Base-by-base conservation (phyloP, 2,329 filamentous ascomycete genomes). In the Aspergillus awamori region DNA sequence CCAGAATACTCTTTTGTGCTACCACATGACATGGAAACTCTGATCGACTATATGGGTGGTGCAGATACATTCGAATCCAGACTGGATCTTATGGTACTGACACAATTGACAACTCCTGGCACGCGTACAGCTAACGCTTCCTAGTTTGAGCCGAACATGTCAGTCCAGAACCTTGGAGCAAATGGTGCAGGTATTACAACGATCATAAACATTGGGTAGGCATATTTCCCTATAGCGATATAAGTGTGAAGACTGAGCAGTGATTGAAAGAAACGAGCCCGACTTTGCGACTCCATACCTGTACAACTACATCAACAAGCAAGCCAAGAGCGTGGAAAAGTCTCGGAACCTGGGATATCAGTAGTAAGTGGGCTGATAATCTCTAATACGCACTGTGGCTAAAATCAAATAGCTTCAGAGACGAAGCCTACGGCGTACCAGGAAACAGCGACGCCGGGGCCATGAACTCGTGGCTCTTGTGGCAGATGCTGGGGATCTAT, bases 371-470 rank as follows among this genome's bases (percentile, higher is more conserved):
- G 0, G 8, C 4, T 15, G 13, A 20, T 36, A 13, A 5, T 2
- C 11, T 26, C 15, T 17, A 13, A 1, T 17, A 15, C 7, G 17
- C 15, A 38, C 20, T 1, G 8, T 13, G 36, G 8, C 26, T 30
- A 24, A 11, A 13, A 7, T 5, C 6, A 8, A 11, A 49, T 36
- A 73, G 69, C 75, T 90, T 89, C 75, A 81, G 80, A 55, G 79
- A 84, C 5, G 82, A 82, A 0, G 76, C 81, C 0, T 74, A 72
- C 17, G 88, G 88, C 0, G 77, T 91, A 0, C 89, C 88, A 0
- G 88, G 89, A 0, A 91, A 91, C 73, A 86, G 83, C 43, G 88
- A 91, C 70, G 87, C 87, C 1, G 89, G 81, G 0, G 81, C 81
- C 1, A 69, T 84, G 64, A 81, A 82, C 47, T 81, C 78, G 48